phyloP scores from a whole-genome alignment of 164 flowering plant species.

The Houttuynia cordata region DNA sequence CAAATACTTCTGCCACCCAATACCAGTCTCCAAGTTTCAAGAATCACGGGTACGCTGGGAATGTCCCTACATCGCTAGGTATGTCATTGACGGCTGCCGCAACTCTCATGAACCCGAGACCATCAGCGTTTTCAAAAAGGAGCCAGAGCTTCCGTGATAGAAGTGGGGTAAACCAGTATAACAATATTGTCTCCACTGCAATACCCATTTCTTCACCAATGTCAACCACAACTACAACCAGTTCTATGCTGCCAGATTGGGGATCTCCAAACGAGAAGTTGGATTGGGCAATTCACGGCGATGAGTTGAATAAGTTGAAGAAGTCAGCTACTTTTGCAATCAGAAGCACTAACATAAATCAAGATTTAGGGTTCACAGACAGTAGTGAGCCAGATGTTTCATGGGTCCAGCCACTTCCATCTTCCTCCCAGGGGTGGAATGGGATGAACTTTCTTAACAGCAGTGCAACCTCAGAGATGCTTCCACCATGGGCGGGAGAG shows the following conservation, averaged over 20 bases:
- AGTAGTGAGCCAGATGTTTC: slow-evolving; percentile 67
- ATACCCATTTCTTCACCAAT: too few species aligned
- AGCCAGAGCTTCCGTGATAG: slow-evolving; percentile 88
- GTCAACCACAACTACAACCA: not conserved
- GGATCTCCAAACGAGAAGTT: slow-evolving; percentile 70
- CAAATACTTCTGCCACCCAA: slow-evolving; percentile 19
- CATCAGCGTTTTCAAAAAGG: slow-evolving; percentile 55
- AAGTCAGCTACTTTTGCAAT: slow-evolving; percentile 72
- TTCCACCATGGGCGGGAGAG: not conserved
- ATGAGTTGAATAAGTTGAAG: slow-evolving; percentile 62
- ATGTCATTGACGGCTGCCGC: slow-evolving; percentile 33
- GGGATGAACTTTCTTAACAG: not conserved
- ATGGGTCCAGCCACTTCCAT: slow-evolving; percentile 83
- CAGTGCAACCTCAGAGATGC: not conserved
- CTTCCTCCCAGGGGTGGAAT: slow-evolving; percentile 31
- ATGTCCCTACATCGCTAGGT: slow-evolving; percentile 42
- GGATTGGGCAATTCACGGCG: slow-evolving; percentile 84
- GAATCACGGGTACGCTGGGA: slow-evolving; percentile 3
- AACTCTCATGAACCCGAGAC: slow-evolving; percentile 41
- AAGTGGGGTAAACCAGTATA: slow-evolving; percentile 19
- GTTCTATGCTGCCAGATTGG: slow-evolving; percentile 50
- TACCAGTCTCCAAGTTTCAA: slow-evolving; percentile 35
- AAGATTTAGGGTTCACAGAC: slow-evolving; percentile 6
- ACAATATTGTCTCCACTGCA: slow-evolving; percentile 6
- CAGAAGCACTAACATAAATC: slow-evolving; percentile 15